Percentiles rank a stretch among this genome's conserved stretches.
These are phyloP conservation scores for Rhodocollybia butyracea DNA, from an alignment of 768 basidiomycete species.

Conservation along the genomic window DNA sequence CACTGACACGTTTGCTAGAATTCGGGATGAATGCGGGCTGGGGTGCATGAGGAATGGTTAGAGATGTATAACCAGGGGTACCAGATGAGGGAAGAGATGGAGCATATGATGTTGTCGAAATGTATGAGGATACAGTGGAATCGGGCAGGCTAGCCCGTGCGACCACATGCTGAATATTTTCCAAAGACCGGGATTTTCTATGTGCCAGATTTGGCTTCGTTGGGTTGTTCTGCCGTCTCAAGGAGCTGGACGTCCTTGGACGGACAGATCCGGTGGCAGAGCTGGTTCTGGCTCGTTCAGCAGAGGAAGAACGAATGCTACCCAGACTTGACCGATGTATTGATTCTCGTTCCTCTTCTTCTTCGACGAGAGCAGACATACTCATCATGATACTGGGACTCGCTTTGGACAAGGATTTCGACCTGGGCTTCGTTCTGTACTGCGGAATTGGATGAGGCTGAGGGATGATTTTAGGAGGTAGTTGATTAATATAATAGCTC, in stretches of 20 bases:
- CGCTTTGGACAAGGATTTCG: conserved; percentile 28
- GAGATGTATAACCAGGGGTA: conserved; percentile 53
- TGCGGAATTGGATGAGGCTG: conserved; percentile 2
- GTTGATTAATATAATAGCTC: conserved; percentile 8
- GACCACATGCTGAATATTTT: not conserved
- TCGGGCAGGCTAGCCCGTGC: not conserved
- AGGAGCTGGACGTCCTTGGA: not conserved
- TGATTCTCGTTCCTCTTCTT: conserved; percentile 41
- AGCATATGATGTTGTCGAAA: conserved; percentile 2
- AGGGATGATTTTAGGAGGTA: conserved; percentile 8
- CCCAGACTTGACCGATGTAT: not conserved
- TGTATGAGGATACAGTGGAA: not conserved
- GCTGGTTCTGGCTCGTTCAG: no score
- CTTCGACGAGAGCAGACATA: conserved; percentile 52
- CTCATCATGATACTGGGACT: conserved; percentile 45
- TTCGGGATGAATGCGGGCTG: conserved; percentile 23
- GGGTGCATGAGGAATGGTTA: conserved; percentile 51
- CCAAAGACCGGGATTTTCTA: conserved; percentile 4
- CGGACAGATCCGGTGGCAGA: no score
- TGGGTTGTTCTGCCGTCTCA: not conserved
- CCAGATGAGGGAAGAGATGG: conserved; percentile 43
- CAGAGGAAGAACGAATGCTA: not conserved
- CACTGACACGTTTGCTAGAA: conserved; percentile 16
- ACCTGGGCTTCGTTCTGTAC: conserved; percentile 10
- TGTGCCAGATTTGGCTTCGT: not conserved